A percentile compares a stretch with the other conserved stretches of the same genome.
phyloP scores from a whole-genome alignment of 2,329 filamentous ascomycete genomes.

The Aspergillus aculeatus region DNA sequence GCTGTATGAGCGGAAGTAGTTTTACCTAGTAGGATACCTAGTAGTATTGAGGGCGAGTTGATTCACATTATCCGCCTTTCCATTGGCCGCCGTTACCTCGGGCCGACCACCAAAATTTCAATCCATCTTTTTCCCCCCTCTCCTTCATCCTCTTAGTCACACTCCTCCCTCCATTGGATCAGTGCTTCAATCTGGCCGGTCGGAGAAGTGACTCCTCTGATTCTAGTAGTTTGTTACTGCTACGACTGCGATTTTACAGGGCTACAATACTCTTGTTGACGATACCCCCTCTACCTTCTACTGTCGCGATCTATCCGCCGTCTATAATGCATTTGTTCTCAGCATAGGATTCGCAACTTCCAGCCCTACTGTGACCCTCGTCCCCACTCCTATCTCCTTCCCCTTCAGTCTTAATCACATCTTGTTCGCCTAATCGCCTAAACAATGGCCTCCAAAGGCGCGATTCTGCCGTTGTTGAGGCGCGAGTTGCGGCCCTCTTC shows the following conservation, averaged over 20 bases:
- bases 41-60: background rate
- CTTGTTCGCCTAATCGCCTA: background rate
- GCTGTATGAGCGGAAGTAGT: slow-evolving; percentile 12
- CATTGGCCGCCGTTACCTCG: slow-evolving; percentile 32
- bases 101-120: slow-evolving; percentile 13
- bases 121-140: background rate
- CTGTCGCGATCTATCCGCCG: background rate
- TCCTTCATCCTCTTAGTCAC: slow-evolving; percentile 11
- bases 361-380: background rate
- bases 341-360: slow-evolving; percentile 10
- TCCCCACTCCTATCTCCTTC: background rate
- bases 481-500: slow-evolving; percentile 36
- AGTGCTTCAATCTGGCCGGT: background rate
- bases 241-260: background rate
- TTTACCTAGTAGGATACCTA: background rate
- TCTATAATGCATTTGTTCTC: slow-evolving; percentile 17
- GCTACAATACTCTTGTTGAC: background rate
- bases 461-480: slow-evolving; percentile 43
- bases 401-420: background rate
- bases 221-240: background rate
- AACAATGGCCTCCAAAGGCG: slow-evolving; percentile 43
- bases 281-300: background rate
- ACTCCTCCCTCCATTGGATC: background rate
- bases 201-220: background rate
- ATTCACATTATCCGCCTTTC: slow-evolving; percentile 26